phyloP scores from a whole-genome alignment of 1,284 basidiomycete species.

The Apiotrichum gamsii region DNA sequence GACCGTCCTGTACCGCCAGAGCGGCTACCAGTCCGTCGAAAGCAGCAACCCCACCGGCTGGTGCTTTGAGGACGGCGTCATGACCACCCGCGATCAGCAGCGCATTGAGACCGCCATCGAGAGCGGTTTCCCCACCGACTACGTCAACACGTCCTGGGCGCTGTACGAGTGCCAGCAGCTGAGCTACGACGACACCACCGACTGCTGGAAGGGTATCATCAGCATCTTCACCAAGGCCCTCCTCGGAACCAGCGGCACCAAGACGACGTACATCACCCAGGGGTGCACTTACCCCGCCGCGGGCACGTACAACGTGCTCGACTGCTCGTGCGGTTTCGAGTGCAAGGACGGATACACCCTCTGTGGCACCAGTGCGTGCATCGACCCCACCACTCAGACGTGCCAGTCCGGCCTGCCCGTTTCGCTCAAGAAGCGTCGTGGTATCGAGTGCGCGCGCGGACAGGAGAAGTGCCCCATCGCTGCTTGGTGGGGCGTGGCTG shows the following conservation, averaged over 20 bases:
- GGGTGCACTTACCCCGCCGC: not conserved
- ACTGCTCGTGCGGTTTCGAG: not conserved
- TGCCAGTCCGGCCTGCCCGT: conserved; percentile 1
- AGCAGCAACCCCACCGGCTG: not conserved
- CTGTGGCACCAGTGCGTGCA: not conserved
- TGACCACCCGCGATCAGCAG: not conserved
- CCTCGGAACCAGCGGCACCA: not conserved
- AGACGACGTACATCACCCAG: not conserved
- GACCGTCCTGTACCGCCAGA: not conserved
- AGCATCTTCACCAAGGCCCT: not conserved
- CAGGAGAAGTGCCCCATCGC: not conserved
- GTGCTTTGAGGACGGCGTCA: conserved; percentile 1
- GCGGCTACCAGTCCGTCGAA: not conserved
- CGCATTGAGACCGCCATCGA: not conserved
- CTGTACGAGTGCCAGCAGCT: not conserved
- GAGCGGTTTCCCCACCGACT: not conserved
- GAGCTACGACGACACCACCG: not conserved
- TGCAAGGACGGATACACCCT: not conserved
- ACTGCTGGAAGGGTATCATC: not conserved
- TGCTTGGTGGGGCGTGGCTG: not conserved
- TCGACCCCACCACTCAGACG: conserved; percentile 3
- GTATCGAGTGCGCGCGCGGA: not conserved
- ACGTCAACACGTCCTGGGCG: conserved; percentile 1
- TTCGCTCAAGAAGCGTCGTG: not conserved
- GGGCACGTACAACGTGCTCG: not conserved